Conservation (phyloP, 495 filamentous ascomycete genomes). For the Neurospora hispaniola region DNA sequence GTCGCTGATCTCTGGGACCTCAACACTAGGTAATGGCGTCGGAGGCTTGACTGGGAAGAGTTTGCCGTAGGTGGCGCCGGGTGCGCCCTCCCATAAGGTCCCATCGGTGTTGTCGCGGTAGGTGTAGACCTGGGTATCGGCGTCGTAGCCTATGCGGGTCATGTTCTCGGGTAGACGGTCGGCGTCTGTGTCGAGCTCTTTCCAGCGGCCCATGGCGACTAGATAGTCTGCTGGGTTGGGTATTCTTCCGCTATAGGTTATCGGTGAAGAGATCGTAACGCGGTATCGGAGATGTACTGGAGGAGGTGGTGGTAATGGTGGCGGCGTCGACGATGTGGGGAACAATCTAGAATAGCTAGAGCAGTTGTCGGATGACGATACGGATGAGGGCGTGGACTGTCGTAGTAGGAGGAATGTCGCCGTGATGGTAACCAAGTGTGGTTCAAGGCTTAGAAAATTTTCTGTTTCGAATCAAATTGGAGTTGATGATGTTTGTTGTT, state of each 20-base stretch:
- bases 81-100: slow-evolving; percentile 30
- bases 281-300: background rate
- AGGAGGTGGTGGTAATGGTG: background rate
- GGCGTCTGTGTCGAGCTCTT: slow-evolving; percentile 36
- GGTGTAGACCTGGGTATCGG: slow-evolving; percentile 39
- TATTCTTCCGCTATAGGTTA: background rate
- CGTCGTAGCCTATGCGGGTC: slow-evolving; percentile 43
- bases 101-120: slow-evolving; percentile 33
- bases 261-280: background rate
- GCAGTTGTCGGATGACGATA: background rate
- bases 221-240: background rate
- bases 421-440: background rate
- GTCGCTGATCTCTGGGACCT: background rate
- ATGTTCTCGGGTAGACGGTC: slow-evolving; percentile 44
- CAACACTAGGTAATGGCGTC: slow-evolving; percentile 1
- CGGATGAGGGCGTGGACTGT: background rate
- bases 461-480: background rate
- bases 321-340: background rate
- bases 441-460: background rate
- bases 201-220: slow-evolving; percentile 29
- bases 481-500: background rate
- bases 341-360: background rate
- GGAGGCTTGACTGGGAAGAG: slow-evolving; percentile 21
- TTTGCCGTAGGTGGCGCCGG: slow-evolving; percentile 35
- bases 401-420: background rate